Conservation (phyloP, 805 yeast genomes). For the Yamadazyma endophytica region DNA sequence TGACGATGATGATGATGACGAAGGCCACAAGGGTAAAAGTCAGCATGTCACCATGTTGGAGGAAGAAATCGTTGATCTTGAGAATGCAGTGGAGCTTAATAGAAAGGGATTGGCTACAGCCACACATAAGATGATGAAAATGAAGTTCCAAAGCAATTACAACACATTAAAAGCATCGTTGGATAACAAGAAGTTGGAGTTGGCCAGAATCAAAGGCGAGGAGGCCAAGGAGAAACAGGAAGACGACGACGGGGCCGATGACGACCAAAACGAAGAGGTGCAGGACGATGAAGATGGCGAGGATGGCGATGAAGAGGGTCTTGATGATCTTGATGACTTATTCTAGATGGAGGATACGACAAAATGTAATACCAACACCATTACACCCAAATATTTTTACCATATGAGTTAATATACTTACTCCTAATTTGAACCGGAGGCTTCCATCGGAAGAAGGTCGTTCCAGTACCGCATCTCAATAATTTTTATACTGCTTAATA, state of each 20-base stretch:
- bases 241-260: conserved; percentile 23
- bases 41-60: conserved; percentile 57
- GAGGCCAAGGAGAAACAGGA: conserved; percentile 27
- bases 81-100: conserved; percentile 70
- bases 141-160: conserved; percentile 79
- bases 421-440: too few species aligned
- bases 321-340: conserved; percentile 38
- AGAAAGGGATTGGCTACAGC: conserved; percentile 68
- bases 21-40: conserved; percentile 51
- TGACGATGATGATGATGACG: conserved; percentile 46
- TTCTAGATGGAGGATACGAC: too few species aligned
- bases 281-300: conserved; percentile 12
- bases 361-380: too few species aligned
- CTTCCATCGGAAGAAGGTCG: too few species aligned
- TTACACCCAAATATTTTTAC: too few species aligned
- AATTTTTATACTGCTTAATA: too few species aligned
- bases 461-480: too few species aligned
- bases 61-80: conserved; percentile 84
- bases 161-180: conserved; percentile 74
- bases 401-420: too few species aligned
- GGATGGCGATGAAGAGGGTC: conserved; percentile 14
- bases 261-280: conserved; percentile 16
- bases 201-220: conserved; percentile 33
- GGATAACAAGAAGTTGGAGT: conserved; percentile 71
- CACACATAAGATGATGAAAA: conserved; percentile 78